Percentiles rank a stretch among this genome's conserved stretches.
Evolutionary conservation across 495 filamentous ascomycete species (phyloP).

Genomic region (Durotheca rogersii): DNA sequence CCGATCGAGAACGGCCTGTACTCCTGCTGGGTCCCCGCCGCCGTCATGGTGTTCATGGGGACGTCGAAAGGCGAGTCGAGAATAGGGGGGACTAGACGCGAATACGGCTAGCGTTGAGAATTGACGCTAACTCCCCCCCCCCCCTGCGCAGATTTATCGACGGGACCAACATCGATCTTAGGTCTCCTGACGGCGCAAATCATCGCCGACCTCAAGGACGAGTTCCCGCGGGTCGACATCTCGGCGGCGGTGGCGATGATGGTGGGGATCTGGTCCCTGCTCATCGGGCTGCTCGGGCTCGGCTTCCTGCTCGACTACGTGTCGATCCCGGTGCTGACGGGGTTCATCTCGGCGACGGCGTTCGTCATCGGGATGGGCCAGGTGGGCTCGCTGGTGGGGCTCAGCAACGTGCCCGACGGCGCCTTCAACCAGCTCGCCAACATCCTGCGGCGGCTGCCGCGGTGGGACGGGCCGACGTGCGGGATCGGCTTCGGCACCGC

Average conservation of each 20-base stretch:
- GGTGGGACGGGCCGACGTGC: conserved; percentile 45
- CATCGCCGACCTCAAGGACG: conserved; percentile 40
- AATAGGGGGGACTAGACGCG: not conserved
- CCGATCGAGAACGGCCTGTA: conserved; percentile 54
- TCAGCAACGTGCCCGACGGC: conserved; percentile 41
- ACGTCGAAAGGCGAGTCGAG: conserved; percentile 56
- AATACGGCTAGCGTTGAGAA: too few relatives aligned
- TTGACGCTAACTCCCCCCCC: not conserved
- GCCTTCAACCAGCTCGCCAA: conserved; percentile 45
- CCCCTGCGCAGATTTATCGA: conserved; percentile 43
- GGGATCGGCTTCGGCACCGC: conserved; percentile 50
- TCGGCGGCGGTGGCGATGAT: conserved; percentile 52
- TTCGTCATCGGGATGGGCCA: conserved; percentile 52
- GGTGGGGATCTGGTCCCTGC: conserved; percentile 52
- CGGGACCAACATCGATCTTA: conserved; percentile 54
- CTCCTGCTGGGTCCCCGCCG: conserved; percentile 54
- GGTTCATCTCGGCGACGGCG: conserved; percentile 53
- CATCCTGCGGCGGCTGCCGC: conserved; percentile 43
- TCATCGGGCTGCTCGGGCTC: conserved; percentile 51
- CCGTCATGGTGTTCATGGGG: conserved; percentile 55
- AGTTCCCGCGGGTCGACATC: conserved; percentile 45
- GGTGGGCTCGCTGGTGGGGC: conserved; percentile 48
- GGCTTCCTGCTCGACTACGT: conserved; percentile 56
- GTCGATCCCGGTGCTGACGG: conserved; percentile 51
- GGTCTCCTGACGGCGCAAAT: conserved; percentile 53